Evolutionary conservation across 1,284 basidiomycete genomes (phyloP).

Genomic region (Ceratobasidium sp.): DNA sequence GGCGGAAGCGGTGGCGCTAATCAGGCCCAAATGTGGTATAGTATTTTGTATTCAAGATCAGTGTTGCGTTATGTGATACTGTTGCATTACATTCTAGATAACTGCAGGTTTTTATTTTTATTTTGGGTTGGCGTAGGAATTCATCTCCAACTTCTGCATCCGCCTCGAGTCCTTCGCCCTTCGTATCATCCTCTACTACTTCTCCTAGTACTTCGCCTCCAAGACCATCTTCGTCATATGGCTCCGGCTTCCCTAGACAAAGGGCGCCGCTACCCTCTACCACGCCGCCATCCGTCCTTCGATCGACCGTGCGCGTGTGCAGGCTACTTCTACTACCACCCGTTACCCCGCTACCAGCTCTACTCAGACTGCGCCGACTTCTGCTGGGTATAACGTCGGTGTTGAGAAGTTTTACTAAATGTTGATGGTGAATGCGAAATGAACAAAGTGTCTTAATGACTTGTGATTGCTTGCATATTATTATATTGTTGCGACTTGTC

Average conservation of each 20-base stretch:
- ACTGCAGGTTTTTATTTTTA: neutral
- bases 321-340: conserved; percentile 31
- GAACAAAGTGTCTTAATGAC: too few relatives aligned
- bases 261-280: conserved; percentile 45
- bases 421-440: neutral
- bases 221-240: conserved; percentile 90
- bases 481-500: too few relatives aligned
- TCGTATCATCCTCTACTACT: conserved; percentile 78
- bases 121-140: conserved; percentile 77
- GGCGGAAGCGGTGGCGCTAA: too few relatives aligned
- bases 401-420: conserved; percentile 35
- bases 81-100: too few relatives aligned
- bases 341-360: conserved; percentile 47
- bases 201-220: conserved; percentile 90
- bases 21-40: too few relatives aligned
- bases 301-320: conserved; percentile 40
- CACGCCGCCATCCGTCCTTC: conserved; percentile 43
- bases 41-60: too few relatives aligned
- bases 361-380: conserved; percentile 43
- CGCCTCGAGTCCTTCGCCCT: conserved; percentile 82
- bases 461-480: too few relatives aligned
- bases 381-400: conserved; percentile 29
- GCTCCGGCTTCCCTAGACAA: conserved; percentile 81
- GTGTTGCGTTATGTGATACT: too few relatives aligned
- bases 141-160: conserved; percentile 87